Conservation (phyloP, 768 basidiomycete species). For the Suillus cothurnatus region DNA sequence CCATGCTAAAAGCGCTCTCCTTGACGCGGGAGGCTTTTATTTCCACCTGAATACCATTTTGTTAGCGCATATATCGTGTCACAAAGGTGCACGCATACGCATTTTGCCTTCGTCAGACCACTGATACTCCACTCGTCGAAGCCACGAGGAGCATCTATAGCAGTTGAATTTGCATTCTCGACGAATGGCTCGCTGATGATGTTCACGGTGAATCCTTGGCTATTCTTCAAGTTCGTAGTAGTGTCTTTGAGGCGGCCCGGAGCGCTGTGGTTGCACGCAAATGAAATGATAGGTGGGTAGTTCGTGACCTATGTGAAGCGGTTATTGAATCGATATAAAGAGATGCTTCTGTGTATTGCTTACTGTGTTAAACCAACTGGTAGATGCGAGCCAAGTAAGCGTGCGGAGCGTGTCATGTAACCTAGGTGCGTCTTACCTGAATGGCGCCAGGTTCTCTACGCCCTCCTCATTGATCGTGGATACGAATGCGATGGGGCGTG, state of each 20-base stretch:
- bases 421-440: slow-evolving; percentile 32
- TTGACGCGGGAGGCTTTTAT: slow-evolving; percentile 44
- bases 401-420: not conserved
- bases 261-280: slow-evolving; percentile 25
- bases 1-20: slow-evolving; percentile 50
- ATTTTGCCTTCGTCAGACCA: slow-evolving; percentile 44
- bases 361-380: slow-evolving; percentile 34
- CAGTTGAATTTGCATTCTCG: slow-evolving; percentile 39
- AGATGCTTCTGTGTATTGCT: not conserved
- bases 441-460: slow-evolving; percentile 44
- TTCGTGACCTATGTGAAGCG: slow-evolving; percentile 19
- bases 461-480: slow-evolving; percentile 39
- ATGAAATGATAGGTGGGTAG: slow-evolving; percentile 39
- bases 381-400: not conserved
- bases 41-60: slow-evolving; percentile 27
- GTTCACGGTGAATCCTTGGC: slow-evolving; percentile 52
- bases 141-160: slow-evolving; percentile 39
- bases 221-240: slow-evolving; percentile 44
- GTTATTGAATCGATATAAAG: not conserved
- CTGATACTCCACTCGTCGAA: slow-evolving; percentile 45
- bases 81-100: slow-evolving; percentile 23
- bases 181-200: slow-evolving; percentile 56
- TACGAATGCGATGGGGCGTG: slow-evolving; percentile 49
- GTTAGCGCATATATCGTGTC: not conserved
- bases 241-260: slow-evolving; percentile 43